Evolutionary conservation across 768 basidiomycete genomes (phyloP).

Genomic region (Favolaschia claudopus): DNA sequence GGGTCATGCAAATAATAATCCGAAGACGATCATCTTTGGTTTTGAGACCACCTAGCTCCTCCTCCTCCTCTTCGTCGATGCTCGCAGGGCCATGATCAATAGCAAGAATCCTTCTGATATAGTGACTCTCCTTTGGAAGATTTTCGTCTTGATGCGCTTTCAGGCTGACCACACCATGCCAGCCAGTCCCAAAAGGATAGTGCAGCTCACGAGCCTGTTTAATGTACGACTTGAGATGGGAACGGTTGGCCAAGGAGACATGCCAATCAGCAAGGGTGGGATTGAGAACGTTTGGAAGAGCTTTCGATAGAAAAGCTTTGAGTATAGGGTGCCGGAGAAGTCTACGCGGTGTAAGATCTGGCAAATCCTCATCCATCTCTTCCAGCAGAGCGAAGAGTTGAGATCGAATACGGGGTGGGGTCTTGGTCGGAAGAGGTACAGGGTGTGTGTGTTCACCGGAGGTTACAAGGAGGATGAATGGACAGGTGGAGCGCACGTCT

Average conservation of each 20-base stretch:
- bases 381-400: constrained; percentile 13
- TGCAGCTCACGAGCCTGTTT: neutral
- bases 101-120: too few species aligned
- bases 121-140: too few species aligned
- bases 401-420: constrained; percentile 14
- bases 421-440: constrained; percentile 29
- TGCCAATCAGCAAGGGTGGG: constrained; percentile 30
- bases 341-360: constrained; percentile 25
- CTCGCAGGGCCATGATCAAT: neutral
- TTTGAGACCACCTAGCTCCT: neutral
- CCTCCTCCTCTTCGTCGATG: constrained; percentile 21
- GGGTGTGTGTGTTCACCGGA: constrained; percentile 31
- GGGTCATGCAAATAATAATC: constrained; percentile 35
- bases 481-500: constrained; percentile 21
- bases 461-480: constrained; percentile 22
- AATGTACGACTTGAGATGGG: constrained; percentile 27
- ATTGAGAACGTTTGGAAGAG: constrained; percentile 7
- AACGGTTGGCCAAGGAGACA: constrained; percentile 28
- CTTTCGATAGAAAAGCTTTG: neutral
- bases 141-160: too few species aligned
- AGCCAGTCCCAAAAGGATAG: constrained; percentile 22
- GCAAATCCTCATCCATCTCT: constrained; percentile 20
- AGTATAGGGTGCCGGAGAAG: constrained; percentile 25
- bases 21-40: constrained; percentile 10
- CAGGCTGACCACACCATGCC: constrained; percentile 23